Evolutionary conservation across 2,329 filamentous ascomycete genomes (phyloP), one percentile per base, ranked within the genome.

Genomic region (Nigrospora osmanthi): DNA sequence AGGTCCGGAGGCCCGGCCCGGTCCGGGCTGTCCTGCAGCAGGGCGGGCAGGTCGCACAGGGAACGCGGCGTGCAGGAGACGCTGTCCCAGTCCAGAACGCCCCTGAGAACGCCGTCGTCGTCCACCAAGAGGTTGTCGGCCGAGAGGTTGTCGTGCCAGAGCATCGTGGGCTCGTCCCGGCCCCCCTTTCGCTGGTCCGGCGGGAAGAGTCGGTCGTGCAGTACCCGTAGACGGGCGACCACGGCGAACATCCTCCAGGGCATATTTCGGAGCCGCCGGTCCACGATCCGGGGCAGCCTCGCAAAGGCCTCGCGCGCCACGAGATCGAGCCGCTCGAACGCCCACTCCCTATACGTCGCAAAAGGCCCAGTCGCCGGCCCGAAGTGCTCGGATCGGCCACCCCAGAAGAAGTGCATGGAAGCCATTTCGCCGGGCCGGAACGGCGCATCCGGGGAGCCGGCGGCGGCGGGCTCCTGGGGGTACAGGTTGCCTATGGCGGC

Each of bases 41-140:
- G 60, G 2, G 48, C 48, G 1, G 63, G 63, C 28, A 58, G 49
- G 13, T 59, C 54, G 43, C 60, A 62, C 32, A 56, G 51, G 48
- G 57, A 56, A 3, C 58, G 47, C 2, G 63, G 63, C 7, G 63
- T 43, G 28, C 54, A 56, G 2, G 59, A 55, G 9, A 64, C 50
- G 41, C 56, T 59, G 32, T 62, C 57, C 62, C 62, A 66, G 44
- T 60, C 61, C n/a, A 63, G 36, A 7, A 65, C 43, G 6, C 56
- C 63, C 13, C 51, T 52, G 9, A 66, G 43, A 11, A 53, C 32
- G 10, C 60, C 60, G 1, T 54, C 46, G 3, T 58, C 49, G 31
- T 66, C 55, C 3, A 67, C 58, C 9, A 66, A 49, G 15, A 67
- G 59, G 45, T 67, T 65, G 36, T 61, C 52, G 6, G 51, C 35